Conservation (phyloP, 2,329 filamentous ascomycete genomes). For the Phaeosphaeria sp. region DNA sequence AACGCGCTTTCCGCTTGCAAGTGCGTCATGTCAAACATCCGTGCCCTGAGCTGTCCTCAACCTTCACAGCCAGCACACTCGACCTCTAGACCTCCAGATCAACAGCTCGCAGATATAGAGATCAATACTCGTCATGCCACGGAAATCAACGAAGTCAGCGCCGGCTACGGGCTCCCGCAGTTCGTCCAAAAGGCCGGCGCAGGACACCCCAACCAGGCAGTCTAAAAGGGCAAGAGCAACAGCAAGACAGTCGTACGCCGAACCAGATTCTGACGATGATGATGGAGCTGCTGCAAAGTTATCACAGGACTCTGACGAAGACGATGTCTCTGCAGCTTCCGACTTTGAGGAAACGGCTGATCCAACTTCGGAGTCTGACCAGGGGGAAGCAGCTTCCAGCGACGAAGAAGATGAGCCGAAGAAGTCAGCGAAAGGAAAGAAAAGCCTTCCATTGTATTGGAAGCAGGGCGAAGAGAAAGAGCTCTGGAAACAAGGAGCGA, state of each 20-base stretch:
- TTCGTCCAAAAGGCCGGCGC: slow-evolving; percentile 45
- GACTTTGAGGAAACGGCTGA: slow-evolving; percentile 51
- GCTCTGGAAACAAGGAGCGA: slow-evolving; percentile 64
- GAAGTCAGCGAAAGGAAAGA: slow-evolving; percentile 28
- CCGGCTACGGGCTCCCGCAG: slow-evolving; percentile 27
- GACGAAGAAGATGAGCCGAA: slow-evolving; percentile 38
- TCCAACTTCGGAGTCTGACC: slow-evolving; percentile 38
- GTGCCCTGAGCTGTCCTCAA: slow-evolving; percentile 9
- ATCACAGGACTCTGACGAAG: slow-evolving; percentile 39
- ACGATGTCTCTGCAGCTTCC: slow-evolving; percentile 44
- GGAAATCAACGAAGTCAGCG: slow-evolving; percentile 30
- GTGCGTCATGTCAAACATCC: slow-evolving; percentile 26
- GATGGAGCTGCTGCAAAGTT: slow-evolving; percentile 24
- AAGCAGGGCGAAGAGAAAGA: slow-evolving; percentile 52
- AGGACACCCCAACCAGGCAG: slow-evolving; percentile 38
- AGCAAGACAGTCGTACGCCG: slow-evolving; percentile 43
- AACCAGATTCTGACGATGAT: slow-evolving; percentile 37
- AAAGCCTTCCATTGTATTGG: slow-evolving; percentile 28
- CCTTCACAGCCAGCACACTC: neutral
- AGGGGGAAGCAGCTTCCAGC: slow-evolving; percentile 36
- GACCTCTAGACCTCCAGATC: too few relatives aligned
- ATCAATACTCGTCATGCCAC: slow-evolving; percentile 31
- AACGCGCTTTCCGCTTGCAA: slow-evolving; percentile 12
- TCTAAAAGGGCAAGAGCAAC: slow-evolving; percentile 46
- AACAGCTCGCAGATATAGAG: neutral